A percentile compares a stretch with the other conserved stretches of the same genome.
phyloP scores from a whole-genome alignment of 352 stramenopile species.

The Pythium coloratum region DNA sequence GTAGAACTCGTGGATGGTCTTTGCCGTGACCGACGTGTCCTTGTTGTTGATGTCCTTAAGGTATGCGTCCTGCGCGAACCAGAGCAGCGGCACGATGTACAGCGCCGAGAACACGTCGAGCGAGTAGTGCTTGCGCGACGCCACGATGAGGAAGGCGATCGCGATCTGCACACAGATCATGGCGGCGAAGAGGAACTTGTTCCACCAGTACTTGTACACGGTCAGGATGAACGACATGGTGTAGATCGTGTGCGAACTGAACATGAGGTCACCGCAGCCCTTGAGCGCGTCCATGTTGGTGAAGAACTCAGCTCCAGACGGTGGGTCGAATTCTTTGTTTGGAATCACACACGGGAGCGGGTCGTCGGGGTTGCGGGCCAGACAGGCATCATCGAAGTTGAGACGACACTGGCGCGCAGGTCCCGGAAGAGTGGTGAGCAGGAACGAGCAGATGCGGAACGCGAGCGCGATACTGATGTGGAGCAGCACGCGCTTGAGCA shows the following conservation, averaged over 20 bases:
- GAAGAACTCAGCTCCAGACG: slow-evolving; percentile 50
- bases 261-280: slow-evolving; percentile 91
- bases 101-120: slow-evolving; percentile 88
- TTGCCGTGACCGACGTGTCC: slow-evolving; percentile 58
- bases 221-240: slow-evolving; percentile 86
- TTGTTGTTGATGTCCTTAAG: slow-evolving; percentile 83
- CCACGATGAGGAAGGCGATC: slow-evolving; percentile 89
- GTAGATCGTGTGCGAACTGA: slow-evolving; percentile 93
- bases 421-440: slow-evolving; percentile 70
- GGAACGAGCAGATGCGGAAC: slow-evolving; percentile 80
- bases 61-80: slow-evolving; percentile 80
- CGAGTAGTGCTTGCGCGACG: slow-evolving; percentile 89
- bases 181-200: slow-evolving; percentile 65
- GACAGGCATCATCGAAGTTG: slow-evolving; percentile 64
- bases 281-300: slow-evolving; percentile 78
- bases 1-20: slow-evolving; percentile 71
- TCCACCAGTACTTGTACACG: slow-evolving; percentile 87
- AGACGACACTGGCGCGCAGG: slow-evolving; percentile 73
- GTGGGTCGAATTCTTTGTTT: slow-evolving; percentile 79
- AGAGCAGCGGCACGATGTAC: slow-evolving; percentile 89
- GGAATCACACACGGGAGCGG: slow-evolving; percentile 51
- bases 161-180: slow-evolving; percentile 78
- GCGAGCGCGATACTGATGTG: slow-evolving; percentile 74
- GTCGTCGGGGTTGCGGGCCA: slow-evolving; percentile 54
- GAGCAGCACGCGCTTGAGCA: slow-evolving; percentile 79